Conservation (phyloP, 225 moss, liverwort and hornwort genomes). For the Polytrichum formosum region DNA sequence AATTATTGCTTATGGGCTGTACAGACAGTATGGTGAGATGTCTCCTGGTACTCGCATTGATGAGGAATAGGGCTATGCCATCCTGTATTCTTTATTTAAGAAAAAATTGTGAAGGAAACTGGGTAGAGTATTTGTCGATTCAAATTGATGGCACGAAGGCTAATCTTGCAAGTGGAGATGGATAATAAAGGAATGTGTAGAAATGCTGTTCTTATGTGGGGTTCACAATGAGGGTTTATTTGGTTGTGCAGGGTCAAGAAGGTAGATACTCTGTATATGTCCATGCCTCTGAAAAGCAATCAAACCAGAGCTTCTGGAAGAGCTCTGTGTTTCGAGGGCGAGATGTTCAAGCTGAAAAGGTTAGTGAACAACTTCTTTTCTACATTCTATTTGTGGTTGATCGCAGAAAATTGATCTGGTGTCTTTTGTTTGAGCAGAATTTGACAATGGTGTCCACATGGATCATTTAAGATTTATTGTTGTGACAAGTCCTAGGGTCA, state of each 20-base stretch:
- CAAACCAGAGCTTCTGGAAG: conserved; percentile 36
- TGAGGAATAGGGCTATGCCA: neutral
- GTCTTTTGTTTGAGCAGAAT: no score
- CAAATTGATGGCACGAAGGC: neutral
- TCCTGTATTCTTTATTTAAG: neutral
- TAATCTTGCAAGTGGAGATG: neutral
- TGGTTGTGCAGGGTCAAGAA: conserved; percentile 63
- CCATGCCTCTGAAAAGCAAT: conserved; percentile 59
- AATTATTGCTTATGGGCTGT: neutral
- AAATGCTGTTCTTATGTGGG: neutral
- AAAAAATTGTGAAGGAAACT: no score
- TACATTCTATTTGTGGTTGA: neutral
- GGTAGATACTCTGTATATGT: conserved; percentile 66
- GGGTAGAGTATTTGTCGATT: no score
- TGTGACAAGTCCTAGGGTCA: no score
- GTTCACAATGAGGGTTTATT: neutral
- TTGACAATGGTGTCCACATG: no score
- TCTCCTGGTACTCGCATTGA: no score
- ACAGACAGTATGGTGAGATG: no score
- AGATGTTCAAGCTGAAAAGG: conserved; percentile 68
- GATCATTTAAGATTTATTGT: no score
- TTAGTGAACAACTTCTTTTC: conserved; percentile 7
- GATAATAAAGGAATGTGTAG: neutral
- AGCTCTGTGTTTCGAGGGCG: conserved; percentile 61
- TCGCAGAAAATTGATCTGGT: no score